Evolutionary conservation across 768 basidiomycete species (phyloP).

Genomic region (Kwoniella botswanensis): DNA sequence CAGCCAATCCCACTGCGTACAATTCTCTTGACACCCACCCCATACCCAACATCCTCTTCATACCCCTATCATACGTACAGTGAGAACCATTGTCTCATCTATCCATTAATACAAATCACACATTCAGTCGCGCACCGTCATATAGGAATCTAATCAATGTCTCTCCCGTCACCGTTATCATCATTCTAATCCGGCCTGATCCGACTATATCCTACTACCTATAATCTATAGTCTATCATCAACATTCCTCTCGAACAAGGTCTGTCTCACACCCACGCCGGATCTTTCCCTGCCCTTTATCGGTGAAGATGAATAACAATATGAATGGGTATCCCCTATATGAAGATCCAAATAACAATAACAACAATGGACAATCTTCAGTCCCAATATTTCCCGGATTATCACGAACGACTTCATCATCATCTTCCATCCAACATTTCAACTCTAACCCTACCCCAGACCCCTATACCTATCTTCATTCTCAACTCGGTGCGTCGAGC

Average conservation of each 20-base stretch:
- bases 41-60: neutral
- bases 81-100: neutral
- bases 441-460: constrained; percentile 3
- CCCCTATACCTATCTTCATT: constrained; percentile 8
- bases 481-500: constrained; percentile 16
- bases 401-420: constrained; percentile 17
- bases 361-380: constrained; percentile 10
- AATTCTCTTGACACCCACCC: neutral
- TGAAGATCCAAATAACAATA: constrained; percentile 6
- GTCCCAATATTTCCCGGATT: constrained; percentile 3
- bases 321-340: constrained; percentile 16
- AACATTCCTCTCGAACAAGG: neutral
- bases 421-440: constrained; percentile 14
- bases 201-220: neutral
- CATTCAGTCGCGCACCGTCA: neutral
- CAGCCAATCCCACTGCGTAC: neutral
- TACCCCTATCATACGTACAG: neutral
- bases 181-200: constrained; percentile 13
- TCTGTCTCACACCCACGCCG: neutral
- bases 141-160: constrained; percentile 5
- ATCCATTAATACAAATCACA: constrained; percentile 9
- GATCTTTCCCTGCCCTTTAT: neutral
- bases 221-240: neutral
- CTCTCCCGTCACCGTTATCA: neutral
- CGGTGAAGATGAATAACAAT: neutral